Percentiles rank a stretch among this genome's conserved stretches.
These are phyloP conservation scores for Penicillium corylophilum DNA, from an alignment of 2,329 filamentous ascomycete genomes.

Conservation along the genomic window DNA sequence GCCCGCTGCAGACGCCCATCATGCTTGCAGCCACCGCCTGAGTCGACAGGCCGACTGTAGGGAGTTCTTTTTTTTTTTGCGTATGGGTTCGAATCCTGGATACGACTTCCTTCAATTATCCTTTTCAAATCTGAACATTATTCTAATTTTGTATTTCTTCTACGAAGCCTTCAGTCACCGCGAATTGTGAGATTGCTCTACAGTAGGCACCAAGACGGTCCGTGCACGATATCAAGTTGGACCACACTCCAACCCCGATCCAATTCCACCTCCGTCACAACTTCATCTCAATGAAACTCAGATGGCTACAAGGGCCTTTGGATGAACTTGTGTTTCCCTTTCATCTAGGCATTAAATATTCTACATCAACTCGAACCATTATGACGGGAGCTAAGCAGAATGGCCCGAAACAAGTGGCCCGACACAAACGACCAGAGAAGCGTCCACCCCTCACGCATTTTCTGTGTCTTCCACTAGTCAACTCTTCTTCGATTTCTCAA, in stretches of 20 bases:
- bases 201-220: not conserved
- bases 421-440: constrained; percentile 21
- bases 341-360: not conserved
- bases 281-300: not conserved
- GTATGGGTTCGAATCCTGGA: no score
- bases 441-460: constrained; percentile 46
- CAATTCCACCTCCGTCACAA: not conserved
- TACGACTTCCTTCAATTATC: no score
- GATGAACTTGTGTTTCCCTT: not conserved
- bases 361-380: not conserved
- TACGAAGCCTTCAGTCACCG: no score
- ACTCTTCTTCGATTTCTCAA: constrained; percentile 59
- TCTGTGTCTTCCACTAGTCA: constrained; percentile 61
- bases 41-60: no score
- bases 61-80: no score
- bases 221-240: not conserved
- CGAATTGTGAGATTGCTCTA: no score
- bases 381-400: constrained; percentile 12
- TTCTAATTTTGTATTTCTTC: no score
- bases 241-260: not conserved
- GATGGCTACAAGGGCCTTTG: not conserved
- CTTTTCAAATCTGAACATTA: no score
- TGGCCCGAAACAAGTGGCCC: constrained; percentile 5
- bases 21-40: no score
- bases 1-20: no score